A percentile compares a stretch with the other conserved stretches of the same genome.
phyloP scores from a whole-genome alignment of 139 green algal genomes.

The Ettlia oleoabundans region DNA sequence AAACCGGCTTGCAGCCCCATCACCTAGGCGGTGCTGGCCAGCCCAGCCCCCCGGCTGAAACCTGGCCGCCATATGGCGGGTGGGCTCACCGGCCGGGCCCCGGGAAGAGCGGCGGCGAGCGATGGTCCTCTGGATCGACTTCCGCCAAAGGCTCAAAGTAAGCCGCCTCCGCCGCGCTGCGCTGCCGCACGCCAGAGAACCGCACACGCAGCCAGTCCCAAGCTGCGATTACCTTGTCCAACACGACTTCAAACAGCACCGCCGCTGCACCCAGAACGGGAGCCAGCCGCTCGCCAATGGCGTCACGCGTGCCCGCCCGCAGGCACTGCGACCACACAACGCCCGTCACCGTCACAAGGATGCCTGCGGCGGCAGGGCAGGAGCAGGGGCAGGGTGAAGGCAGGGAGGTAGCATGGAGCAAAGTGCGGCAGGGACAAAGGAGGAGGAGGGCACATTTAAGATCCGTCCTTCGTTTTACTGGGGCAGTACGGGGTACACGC shows the following conservation, averaged over 20 bases:
- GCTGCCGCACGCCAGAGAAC: constrained; percentile 12
- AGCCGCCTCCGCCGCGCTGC: constrained; percentile 27
- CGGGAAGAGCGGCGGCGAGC: constrained; percentile 39
- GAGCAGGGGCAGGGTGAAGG: not conserved
- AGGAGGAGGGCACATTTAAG: not conserved
- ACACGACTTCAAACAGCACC: constrained; percentile 1
- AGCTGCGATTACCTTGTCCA: constrained; percentile 35
- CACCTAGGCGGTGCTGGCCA: too few species aligned
- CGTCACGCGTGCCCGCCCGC: not conserved
- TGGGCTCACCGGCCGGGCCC: constrained; percentile 12
- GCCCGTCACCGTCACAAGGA: constrained; percentile 35
- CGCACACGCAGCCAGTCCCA: constrained; percentile 40
- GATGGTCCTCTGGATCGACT: constrained; percentile 48
- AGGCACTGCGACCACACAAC: constrained; percentile 48
- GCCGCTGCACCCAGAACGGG: constrained; percentile 25
- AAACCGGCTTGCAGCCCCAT: too few species aligned
- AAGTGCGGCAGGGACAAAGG: not conserved
- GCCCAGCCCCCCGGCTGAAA: too few species aligned
- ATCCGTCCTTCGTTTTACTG: too few species aligned
- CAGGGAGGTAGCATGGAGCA: not conserved
- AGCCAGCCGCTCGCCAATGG: not conserved
- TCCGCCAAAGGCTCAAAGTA: constrained; percentile 46
- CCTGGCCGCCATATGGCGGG: too few species aligned
- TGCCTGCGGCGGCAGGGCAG: constrained; percentile 10
- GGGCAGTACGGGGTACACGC: too few species aligned